Evolutionary conservation across 495 filamentous ascomycete species (phyloP), one percentile per base, ranked within the genome.

Genomic region (Tuber microsphaerosporum): DNA sequence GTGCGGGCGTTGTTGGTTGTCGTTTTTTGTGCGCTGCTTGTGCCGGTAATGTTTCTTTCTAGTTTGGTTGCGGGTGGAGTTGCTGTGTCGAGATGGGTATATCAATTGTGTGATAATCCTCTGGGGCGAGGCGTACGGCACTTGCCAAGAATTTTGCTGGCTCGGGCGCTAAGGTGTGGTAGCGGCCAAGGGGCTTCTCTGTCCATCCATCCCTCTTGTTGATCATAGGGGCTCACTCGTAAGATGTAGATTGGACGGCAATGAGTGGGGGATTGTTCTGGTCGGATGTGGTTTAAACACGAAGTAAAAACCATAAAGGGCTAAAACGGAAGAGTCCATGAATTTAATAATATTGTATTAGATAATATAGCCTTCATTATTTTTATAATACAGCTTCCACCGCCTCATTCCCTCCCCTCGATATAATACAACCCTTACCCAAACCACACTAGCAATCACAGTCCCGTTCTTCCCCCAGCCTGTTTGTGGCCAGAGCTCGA

Each of bases 401-500:
- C n/a, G 10, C 51, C 12, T 31, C 22, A 26, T 56, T 14, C 48
- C 48, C 48, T 22, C n/a, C 51, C 22, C 51, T 43, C 42, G 9
- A 61, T 61, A 14, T 61, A 61, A 0, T 61, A 12, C 9, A 61
- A 31, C 10, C 8, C 51, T 2, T 22, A 61, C 51, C n/a, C 26
- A 31, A 31, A 61, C 51, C 2, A 16, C n/a, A 22, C 3, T 5
- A 5, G 5, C 45, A 8, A 22, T 16, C 9, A 56, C n/a, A 3
- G n/a, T 14, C n/a, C n/a, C n/a, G 10, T 9, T 61, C 10, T 61
- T 12, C 2, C 22, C 51, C n/a, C 2, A n/a, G 51, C 14, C 51
- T 5, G 22, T 12, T n/a, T 9, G 81, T 7, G 75, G 73, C 75
- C 78, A 81, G n/a, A 75, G 78, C 31, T 81, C 79, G n/a, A 81